Base-by-base conservation (phyloP, 176 grass and related monocot genomes). In the Rhynchospora breviuscula region DNA sequence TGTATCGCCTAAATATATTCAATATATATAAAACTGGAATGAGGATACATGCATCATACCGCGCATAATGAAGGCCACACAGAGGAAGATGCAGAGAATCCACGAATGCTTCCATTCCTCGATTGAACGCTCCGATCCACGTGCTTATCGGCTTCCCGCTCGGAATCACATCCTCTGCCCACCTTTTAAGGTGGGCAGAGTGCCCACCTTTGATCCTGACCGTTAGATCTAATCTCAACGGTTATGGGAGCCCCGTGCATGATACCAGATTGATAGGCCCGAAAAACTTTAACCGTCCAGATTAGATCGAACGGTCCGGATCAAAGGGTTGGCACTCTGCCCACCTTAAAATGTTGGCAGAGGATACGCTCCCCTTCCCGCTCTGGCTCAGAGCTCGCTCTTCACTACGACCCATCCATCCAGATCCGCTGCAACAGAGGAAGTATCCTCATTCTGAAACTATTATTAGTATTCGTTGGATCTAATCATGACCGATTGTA, bases 71-170 rank as follows among this genome's bases (percentile, higher is more conserved):
- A 53, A 14, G 7, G 10, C 22, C 26, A 58, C 6, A 9, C 5
- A 78, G 53, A 14, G n/a, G 22, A 10, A n/a, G 45, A 25, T 22
- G 22, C 68, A 73, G 45, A 22, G 45, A 49, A 73, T 49, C 44
- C 44, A 47, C 13, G 10, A 17, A 70, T 43, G 17, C 17, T 60
- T 60, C 29, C 54, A 44, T 62, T 60, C 40, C 54, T 80, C 78
- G 53, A 44, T 21, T 22, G 79, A 46, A 81, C 61, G 64, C 18
- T 81, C 35, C 35, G 7, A 65, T 81, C 79, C 79, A 81, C 79
- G 79, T 81, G 79, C 58, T 81, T 81, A 61, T 63, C 53, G 35
- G 59, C 58, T 63, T 81, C 79, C 46, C 59, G 1, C 79, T 81
- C 59, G n/a, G n/a, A n/a, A n/a, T n/a, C n/a, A n/a, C n/a, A n/a